Evolutionary conservation across 2,329 filamentous ascomycete genomes (phyloP), one percentile per base, ranked within the genome.

Genomic region (Nannizzia gypsea): DNA sequence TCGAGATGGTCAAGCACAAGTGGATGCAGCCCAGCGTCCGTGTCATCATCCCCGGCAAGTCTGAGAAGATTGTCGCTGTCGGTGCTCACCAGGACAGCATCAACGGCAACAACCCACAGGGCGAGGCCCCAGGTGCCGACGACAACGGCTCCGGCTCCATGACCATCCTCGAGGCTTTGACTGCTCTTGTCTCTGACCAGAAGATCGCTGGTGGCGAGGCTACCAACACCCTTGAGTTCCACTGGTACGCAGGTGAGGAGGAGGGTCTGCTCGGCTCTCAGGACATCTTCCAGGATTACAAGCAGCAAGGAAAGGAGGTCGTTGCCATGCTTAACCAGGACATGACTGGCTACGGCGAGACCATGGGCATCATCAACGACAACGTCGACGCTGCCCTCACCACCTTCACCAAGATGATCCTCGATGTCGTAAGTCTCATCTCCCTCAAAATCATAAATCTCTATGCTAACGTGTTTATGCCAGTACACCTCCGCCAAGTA

Each of bases 281-380:
- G 72, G 91, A 88, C 59, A 88, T 97, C 72, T 97, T 96, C 78
- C 80, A 82, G 57, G 77, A 82, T 6, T 97, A 97, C 70, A 85
- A 88, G 73, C 83, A 85, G 71, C 74, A 82, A 22, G 80, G 81
- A 34, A 82, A 86, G 26, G 84, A 92, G 65, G 81, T 97, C 72
- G 95, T 92, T 76, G 92, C 92, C 36, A 97, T 97, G 93, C 82
- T 97, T 59, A 92, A 97, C 77, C 92, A 97, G 75, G 92, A 97
- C 74, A 97, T 97, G 92, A 95, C 90, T 1, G 92, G 92, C 17
- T 96, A 87, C 71, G 82, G 90, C 3, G 84, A 90, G 71, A 86
- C 85, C 68, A 76, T 93, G 24, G 92, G 92, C 48, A 89, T 97
- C 57, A 95, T 97, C 68, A 90, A 88, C 3, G 92, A 97, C 74